Evolutionary conservation across 2,329 filamentous ascomycete species (phyloP).

Genomic region (Endothia cerciana): DNA sequence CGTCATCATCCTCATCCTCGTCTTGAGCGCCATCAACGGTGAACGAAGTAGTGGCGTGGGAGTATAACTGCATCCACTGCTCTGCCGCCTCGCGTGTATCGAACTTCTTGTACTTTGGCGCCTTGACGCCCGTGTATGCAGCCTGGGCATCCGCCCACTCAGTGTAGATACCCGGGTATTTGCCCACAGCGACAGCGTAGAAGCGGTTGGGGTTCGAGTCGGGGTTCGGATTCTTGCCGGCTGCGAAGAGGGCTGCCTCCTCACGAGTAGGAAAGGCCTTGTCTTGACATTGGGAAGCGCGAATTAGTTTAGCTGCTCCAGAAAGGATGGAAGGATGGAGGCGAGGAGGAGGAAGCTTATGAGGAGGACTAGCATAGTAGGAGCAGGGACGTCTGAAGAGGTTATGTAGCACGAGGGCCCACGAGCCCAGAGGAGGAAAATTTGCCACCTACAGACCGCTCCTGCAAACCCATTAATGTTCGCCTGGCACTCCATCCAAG

Average conservation of each 20-base stretch:
- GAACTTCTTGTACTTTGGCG: constrained; percentile 73
- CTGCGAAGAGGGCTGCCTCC: constrained; percentile 80
- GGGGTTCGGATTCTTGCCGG: constrained; percentile 56
- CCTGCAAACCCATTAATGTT: constrained; percentile 66
- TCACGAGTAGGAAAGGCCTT: constrained; percentile 75
- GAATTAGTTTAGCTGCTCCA: background rate
- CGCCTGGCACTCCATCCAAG: constrained; percentile 63
- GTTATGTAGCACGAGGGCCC: constrained; percentile 16
- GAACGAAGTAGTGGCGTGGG: constrained; percentile 42
- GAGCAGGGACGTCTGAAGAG: background rate
- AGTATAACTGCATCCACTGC: constrained; percentile 66
- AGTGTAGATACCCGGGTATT: constrained; percentile 60
- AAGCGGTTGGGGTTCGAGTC: constrained; percentile 51
- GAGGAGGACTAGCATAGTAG: background rate
- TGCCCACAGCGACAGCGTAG: constrained; percentile 66
- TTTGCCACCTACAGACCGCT: constrained; percentile 64
- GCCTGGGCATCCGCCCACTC: constrained; percentile 71
- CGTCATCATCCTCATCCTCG: constrained; percentile 34
- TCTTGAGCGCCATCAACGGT: constrained; percentile 29
- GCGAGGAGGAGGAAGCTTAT: background rate
- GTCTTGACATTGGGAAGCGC: constrained; percentile 52
- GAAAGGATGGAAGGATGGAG: background rate
- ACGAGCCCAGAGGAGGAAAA: background rate
- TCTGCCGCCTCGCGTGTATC: constrained; percentile 72
- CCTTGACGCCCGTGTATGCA: constrained; percentile 75